Evolutionary conservation across 306 rosid species (phyloP), one percentile per base, ranked within the genome.

Genomic region (Malus orientalis): DNA sequence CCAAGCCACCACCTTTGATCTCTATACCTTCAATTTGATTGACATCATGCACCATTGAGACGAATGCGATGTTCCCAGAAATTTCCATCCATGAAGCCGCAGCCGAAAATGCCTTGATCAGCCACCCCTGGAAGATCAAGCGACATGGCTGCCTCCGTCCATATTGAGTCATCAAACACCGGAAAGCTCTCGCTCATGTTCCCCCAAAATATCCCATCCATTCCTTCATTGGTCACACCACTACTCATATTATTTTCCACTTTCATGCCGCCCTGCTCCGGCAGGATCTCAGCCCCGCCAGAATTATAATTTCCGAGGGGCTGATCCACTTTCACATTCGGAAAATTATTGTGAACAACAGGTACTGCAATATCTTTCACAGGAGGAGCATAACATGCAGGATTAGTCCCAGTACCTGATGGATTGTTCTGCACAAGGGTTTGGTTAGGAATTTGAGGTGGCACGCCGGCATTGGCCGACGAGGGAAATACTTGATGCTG

Each of bases 91-190:
- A 67, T 80, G 38, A 85, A 38, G 74, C 82, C 84, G 16, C 71
- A 73, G 1, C 49, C 60, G 69, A 80, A 86, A 30, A 61, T 30
- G 10, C 79, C 83, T 0, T 67, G 65, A 55, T 81, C 81, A 19
- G 80, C 83, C 81, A 84, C 58, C 12, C 76, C 47, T 4, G 97
- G 91, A 51, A 83, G 82, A 76, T 92, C 93, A 0, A 90, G 32
- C 7, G 96, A 88, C 92, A 89, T 81, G 32, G 89, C 87, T 2
- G 93, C 96, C 78, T 94, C 97, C 2, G 82, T 76, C 97, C 95
- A 94, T 4, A 92, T 77, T 0, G 93, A 80, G 22, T 94, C 93
- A 53, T 90, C 92, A 3, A 90, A 83, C 54, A 63, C 82, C 0
- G 91, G 83, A 3, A 80, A 74, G 29, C 36, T 76, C 1, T 81